These are phyloP conservation scores for Candida dendrica DNA, from an alignment of 805 yeast species.

Conservation along the genomic window DNA sequence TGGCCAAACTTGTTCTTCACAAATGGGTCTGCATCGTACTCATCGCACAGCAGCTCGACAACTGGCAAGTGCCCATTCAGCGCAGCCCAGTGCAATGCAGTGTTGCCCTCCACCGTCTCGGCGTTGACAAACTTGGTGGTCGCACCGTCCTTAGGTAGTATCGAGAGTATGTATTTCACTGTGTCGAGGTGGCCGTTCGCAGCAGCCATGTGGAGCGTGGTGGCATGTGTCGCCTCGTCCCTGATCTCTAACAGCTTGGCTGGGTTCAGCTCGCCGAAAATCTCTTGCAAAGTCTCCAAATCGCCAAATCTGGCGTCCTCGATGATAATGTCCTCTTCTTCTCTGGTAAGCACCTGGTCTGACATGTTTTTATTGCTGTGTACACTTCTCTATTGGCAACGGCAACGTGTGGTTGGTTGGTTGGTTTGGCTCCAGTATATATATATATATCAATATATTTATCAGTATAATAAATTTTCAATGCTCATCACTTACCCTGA, in stretches of 20 bases:
- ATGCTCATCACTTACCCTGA: neutral
- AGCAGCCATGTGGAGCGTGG: conserved; percentile 91
- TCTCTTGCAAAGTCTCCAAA: conserved; percentile 60
- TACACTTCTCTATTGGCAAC: neutral
- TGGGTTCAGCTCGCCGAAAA: conserved; percentile 53
- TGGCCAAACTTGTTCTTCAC: conserved; percentile 67
- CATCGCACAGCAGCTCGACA: conserved; percentile 64
- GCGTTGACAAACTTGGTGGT: conserved; percentile 40
- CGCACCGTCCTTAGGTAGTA: conserved; percentile 37
- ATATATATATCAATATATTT: no score
- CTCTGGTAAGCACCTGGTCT: conserved; percentile 39
- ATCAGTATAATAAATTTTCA: neutral
- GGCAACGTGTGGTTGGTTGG: no score
- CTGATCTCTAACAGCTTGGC: conserved; percentile 35
- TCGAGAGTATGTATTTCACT: conserved; percentile 48
- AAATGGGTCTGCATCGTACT: conserved; percentile 76
- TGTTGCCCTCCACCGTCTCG: conserved; percentile 79
- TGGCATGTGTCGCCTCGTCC: conserved; percentile 59
- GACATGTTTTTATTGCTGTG: neutral
- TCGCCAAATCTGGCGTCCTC: conserved; percentile 88
- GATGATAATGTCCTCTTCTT: conserved; percentile 76
- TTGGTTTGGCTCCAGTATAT: no score
- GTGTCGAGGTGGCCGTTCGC: conserved; percentile 86
- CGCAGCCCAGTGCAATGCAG: conserved; percentile 96
- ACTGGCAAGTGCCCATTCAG: conserved; percentile 75